phyloP scores from a whole-genome alignment of 805 yeast genomes.

The Saturnispora silvae region DNA sequence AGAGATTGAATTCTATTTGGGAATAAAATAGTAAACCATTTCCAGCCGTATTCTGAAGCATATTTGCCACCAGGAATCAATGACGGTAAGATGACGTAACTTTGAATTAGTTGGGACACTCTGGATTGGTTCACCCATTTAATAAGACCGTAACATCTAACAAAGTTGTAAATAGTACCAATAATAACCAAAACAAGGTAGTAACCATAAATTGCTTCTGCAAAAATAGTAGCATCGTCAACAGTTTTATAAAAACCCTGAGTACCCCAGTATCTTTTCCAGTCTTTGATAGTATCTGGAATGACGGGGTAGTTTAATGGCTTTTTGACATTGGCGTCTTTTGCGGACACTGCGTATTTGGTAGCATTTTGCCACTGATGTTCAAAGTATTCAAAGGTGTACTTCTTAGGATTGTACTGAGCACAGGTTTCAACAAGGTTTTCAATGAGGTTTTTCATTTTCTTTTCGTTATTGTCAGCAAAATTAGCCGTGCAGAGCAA shows the following conservation, averaged over 20 bases:
- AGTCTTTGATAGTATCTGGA: constrained; percentile 4
- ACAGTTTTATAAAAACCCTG: constrained; percentile 14
- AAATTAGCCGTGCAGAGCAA: constrained; percentile 10
- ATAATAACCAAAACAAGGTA: constrained; percentile 32
- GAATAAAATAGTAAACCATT: constrained; percentile 13
- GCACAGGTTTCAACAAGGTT: background rate
- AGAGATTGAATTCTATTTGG: constrained; percentile 28
- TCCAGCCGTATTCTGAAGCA: constrained; percentile 13
- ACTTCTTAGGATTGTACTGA: background rate
- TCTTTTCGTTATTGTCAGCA: constrained; percentile 2
- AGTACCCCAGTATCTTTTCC: constrained; percentile 9
- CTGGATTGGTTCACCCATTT: constrained; percentile 16
- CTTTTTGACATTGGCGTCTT: background rate
- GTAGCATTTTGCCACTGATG: constrained; percentile 24
- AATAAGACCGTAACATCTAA: constrained; percentile 20
- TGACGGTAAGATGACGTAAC: constrained; percentile 32
- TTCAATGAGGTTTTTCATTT: background rate
- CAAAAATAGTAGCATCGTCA: constrained; percentile 25
- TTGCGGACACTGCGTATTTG: constrained; percentile 5
- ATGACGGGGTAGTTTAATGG: background rate
- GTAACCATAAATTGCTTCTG: constrained; percentile 28
- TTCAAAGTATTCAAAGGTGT: background rate
- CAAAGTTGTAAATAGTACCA: constrained; percentile 27
- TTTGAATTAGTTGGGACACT: constrained; percentile 26
- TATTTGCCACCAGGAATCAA: constrained; percentile 18